Evolutionary conservation across 768 basidiomycete genomes (phyloP), one percentile per base, ranked within the genome.

Genomic region (Mrakia gelida): DNA sequence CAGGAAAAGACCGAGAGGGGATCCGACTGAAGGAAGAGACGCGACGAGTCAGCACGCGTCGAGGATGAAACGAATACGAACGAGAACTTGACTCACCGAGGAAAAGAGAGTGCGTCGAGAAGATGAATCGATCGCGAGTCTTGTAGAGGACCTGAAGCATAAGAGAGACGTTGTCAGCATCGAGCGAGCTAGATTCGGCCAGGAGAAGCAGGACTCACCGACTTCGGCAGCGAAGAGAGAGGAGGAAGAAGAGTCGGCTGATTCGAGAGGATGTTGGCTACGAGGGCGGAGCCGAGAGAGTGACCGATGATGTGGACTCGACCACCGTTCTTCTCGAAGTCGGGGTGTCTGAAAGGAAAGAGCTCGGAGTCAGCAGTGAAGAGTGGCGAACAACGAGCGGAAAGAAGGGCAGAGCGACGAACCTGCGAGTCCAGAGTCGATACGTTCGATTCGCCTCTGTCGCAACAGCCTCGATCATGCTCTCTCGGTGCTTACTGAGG

Each of bases 271-370:
- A 87, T 86, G 71, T 86, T 84, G 0, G 86, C 83, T 10, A 84
- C 84, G 23, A 87, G 81, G 3, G 86, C 84, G 11, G 85, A 84
- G 0, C 86, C 86, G 11, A 86, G 83, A 2, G 86, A 86, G 78
- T 87, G 86, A 16, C 84, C 86, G 43, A 87, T 85, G 75, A 87
- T 81, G 75, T 87, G 86, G 75, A 87, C 85, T 13, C 84, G 67
- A 2, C 86, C 72, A 9, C 52, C 86, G 59, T 82, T 80, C 71
- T 80, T 74, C 34, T 85, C 85, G 74, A 86, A 87, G 1, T 82
- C 83, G 21, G 86, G 86, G 78, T 87, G 85, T 26, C 67, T 70
- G 21, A 2, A 38, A 34, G 41, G 21, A n/a, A 45, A 70, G 67
- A 34, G 38, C 15, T 43, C 23, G 34, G 23, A 7, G 67, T 41